phyloP scores from a whole-genome alignment of 2,329 filamentous ascomycete genomes.

The Neonectria faginata region DNA sequence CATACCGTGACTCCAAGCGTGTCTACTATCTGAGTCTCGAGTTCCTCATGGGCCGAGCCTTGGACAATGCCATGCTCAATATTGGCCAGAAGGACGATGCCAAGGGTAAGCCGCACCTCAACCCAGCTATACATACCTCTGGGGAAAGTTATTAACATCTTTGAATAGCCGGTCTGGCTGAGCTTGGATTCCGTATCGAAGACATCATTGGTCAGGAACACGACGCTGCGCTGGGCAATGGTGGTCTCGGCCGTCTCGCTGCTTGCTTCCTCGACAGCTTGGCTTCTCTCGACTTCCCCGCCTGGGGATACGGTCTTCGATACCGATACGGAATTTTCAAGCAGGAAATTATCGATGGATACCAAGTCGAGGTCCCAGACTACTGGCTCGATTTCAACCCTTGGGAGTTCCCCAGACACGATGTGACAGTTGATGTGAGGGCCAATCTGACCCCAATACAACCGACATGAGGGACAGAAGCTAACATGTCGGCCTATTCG shows the following conservation, averaged over 20 bases:
- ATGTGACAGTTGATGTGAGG: slow-evolving; percentile 87
- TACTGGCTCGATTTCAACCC: slow-evolving; percentile 99
- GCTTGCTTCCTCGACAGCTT: slow-evolving; percentile 98
- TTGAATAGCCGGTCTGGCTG: slow-evolving; percentile 77
- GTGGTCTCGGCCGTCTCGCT: slow-evolving; percentile 91
- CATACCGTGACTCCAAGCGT: slow-evolving; percentile 88
- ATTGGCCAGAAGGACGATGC: slow-evolving; percentile 88
- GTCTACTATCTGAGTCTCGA: slow-evolving; percentile 98
- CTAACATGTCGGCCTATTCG: slow-evolving; percentile 16
- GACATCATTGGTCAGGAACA: slow-evolving; percentile 96
- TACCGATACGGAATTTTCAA: slow-evolving; percentile 99
- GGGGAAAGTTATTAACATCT: slow-evolving; percentile 31
- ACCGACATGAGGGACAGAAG: neutral
- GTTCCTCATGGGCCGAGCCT: slow-evolving; percentile 94
- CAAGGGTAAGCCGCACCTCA: slow-evolving; percentile 66
- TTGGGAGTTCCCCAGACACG: slow-evolving; percentile 97
- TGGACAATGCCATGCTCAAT: slow-evolving; percentile 99
- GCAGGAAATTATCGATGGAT: slow-evolving; percentile 97
- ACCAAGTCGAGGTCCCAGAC: slow-evolving; percentile 97
- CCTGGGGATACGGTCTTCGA: slow-evolving; percentile 96
- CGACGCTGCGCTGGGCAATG: slow-evolving; percentile 95
- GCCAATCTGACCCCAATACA: neutral
- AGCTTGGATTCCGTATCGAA: slow-evolving; percentile 96
- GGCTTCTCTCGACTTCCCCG: slow-evolving; percentile 92
- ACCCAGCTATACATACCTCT: neutral